Evolutionary conservation across 2,329 filamentous ascomycete genomes (phyloP).

Genomic region (Diaporthe australafricana): DNA sequence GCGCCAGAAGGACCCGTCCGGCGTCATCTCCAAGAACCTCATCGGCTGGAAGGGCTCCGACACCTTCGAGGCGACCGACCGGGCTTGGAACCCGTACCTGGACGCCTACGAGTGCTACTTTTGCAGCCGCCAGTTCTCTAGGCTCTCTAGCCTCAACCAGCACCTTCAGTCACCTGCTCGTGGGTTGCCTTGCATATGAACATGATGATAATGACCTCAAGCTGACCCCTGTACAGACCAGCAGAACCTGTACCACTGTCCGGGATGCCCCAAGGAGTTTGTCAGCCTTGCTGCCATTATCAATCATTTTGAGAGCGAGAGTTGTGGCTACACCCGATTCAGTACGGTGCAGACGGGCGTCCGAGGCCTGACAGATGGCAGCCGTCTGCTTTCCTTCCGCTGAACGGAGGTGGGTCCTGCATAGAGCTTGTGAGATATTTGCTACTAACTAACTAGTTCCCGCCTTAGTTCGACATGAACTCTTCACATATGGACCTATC

Average conservation of each 20-base stretch:
- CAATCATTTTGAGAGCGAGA: constrained; percentile 58
- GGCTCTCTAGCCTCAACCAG: constrained; percentile 53
- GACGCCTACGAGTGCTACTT: constrained; percentile 63
- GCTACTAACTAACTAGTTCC: neutral
- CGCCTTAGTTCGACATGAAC: neutral
- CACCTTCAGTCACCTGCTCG: constrained; percentile 67
- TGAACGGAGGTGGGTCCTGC: neutral
- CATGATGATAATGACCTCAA: constrained; percentile 38
- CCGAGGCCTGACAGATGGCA: constrained; percentile 38
- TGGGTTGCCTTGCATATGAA: constrained; percentile 43
- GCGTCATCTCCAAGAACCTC: constrained; percentile 63
- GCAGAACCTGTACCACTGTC: constrained; percentile 55
- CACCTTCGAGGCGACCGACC: constrained; percentile 51
- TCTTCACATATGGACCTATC: neutral
- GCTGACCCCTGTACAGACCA: constrained; percentile 46
- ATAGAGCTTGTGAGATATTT: too few species aligned
- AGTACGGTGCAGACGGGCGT: constrained; percentile 47
- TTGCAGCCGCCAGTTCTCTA: constrained; percentile 59
- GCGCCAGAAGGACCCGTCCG: constrained; percentile 56
- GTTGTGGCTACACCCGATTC: constrained; percentile 53
- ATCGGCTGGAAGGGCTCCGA: constrained; percentile 56
- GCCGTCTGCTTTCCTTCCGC: constrained; percentile 24
- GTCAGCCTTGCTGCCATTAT: constrained; percentile 52
- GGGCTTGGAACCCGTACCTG: constrained; percentile 56
- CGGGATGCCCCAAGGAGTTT: constrained; percentile 49